Base-by-base conservation (phyloP, 805 yeast species). In the Kodamaea restingae region DNA sequence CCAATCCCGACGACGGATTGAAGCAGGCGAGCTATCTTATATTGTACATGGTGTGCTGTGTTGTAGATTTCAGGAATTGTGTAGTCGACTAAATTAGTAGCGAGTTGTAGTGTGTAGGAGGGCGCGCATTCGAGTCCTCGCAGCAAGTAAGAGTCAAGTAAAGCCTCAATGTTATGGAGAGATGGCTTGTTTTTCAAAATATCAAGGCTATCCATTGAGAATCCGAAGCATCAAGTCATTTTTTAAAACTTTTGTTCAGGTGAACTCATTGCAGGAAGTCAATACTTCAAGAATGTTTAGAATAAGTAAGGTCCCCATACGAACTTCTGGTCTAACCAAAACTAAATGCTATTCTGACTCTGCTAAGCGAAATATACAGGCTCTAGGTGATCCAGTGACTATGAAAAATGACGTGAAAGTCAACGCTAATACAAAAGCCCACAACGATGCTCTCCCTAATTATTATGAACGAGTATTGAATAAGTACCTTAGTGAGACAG, bases 21-120 rank as follows among this genome's bases (percentile, higher is more conserved):
- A 17, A 67, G 49, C 3, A 43, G 32, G 4, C 30, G 5, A n/a
- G 41, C 42, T 2, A 55, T 40, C 0, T 36, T 29, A 2, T 20
- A 15, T 35, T 50, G 7, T 33, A 17, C 1, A n/a, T 8, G 1
- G 60, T 61, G 7, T 55, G 38, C 14, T 46, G 40, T 2, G 21
- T 15, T 14, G 41, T 52, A 67, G 5, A 55, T 45, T 38, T 62
- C 60, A 4, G 70, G 70, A 4, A 67, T 48, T 3, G 68, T 63
- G 43, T 51, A 46, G 30, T 63, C 54, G 17, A 66, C 46, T 15
- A 66, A 46, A 2, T 51, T 32, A 2, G 60, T 44, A 7, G 56
- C 49, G 4, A 60, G 40, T 14, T 40, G 41, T 14, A 48, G 46
- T 9, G 43, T 20, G 7, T 12, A 17, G 6, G 35, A 15, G 4